Percentiles rank a stretch among this genome's conserved stretches.
phyloP scores from a whole-genome alignment of 352 stramenopile genomes.

The Paralagenidium karlingii region DNA sequence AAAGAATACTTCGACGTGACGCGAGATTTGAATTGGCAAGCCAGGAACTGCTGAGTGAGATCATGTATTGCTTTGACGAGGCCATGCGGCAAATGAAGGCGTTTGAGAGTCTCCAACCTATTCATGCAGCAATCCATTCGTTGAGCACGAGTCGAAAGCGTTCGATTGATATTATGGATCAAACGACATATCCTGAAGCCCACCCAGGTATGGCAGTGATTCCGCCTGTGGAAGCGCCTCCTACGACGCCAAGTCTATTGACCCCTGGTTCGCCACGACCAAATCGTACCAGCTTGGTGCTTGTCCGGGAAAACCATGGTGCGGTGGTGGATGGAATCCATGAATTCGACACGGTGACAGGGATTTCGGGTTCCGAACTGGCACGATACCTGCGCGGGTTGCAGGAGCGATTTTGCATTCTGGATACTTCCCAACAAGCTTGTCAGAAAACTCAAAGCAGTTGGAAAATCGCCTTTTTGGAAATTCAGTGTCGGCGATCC shows the following conservation, averaged over 20 bases:
- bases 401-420: conserved; percentile 14
- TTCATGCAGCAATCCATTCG: conserved; percentile 34
- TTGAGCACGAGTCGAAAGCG: conserved; percentile 4
- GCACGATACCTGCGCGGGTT: conserved; percentile 27
- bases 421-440: conserved; percentile 39
- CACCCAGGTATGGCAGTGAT: too few species aligned
- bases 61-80: conserved; percentile 31
- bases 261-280: too few species aligned
- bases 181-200: not conserved
- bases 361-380: conserved; percentile 22
- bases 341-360: conserved; percentile 15
- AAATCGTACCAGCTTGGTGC: too few species aligned
- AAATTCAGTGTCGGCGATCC: conserved; percentile 51
- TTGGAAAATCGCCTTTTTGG: conserved; percentile 61
- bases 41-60: conserved; percentile 12
- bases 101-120: conserved; percentile 33
- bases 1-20: conserved; percentile 29
- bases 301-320: too few species aligned
- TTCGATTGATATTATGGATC: not conserved
- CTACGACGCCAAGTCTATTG: too few species aligned
- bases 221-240: too few species aligned
- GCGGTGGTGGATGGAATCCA: too few species aligned
- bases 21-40: conserved; percentile 22
- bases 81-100: conserved; percentile 37
- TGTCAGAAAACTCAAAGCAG: conserved; percentile 53